These are phyloP conservation scores for Colletotrichum sp. DNA, from an alignment of 2,329 filamentous ascomycete genomes.

Conservation along the genomic window DNA sequence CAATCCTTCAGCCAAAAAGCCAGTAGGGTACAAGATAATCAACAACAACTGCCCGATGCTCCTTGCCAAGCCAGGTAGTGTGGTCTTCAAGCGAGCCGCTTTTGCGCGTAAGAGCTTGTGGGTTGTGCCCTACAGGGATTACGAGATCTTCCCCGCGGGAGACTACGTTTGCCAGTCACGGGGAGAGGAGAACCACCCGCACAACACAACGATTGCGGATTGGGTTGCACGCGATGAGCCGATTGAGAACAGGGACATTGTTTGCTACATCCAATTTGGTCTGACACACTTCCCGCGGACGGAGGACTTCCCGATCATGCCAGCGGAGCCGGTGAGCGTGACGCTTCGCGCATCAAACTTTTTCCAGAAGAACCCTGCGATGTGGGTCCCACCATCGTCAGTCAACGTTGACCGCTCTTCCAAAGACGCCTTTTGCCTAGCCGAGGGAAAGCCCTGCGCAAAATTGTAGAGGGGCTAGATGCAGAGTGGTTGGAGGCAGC, in stretches of 20 bases:
- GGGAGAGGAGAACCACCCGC: conserved; percentile 36
- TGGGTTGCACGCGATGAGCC: conserved; percentile 40
- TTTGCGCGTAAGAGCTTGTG: not conserved
- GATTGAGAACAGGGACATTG: conserved; percentile 60
- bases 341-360: conserved; percentile 55
- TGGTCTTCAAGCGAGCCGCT: conserved; percentile 1
- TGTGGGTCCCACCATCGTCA: conserved; percentile 29
- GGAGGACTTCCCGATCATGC: conserved; percentile 66
- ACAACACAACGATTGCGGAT: conserved; percentile 46
- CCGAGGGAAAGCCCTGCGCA: not conserved
- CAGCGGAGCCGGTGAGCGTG: conserved; percentile 57
- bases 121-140: not conserved
- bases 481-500: not conserved
- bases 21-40: conserved; percentile 14
- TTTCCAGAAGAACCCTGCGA: conserved; percentile 54
- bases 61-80: conserved; percentile 3
- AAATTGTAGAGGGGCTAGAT: not conserved
- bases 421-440: not conserved
- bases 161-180: not conserved
- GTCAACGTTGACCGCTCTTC: not conserved
- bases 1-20: conserved; percentile 51
- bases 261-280: conserved; percentile 59
- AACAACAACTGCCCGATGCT: conserved; percentile 1
- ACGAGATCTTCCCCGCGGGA: not conserved
- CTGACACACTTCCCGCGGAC: conserved; percentile 60